Percentiles rank a stretch among this genome's conserved stretches.
Conservation (phyloP, 2,329 filamentous ascomycete species). For the Pseudonectria buxi region DNA sequence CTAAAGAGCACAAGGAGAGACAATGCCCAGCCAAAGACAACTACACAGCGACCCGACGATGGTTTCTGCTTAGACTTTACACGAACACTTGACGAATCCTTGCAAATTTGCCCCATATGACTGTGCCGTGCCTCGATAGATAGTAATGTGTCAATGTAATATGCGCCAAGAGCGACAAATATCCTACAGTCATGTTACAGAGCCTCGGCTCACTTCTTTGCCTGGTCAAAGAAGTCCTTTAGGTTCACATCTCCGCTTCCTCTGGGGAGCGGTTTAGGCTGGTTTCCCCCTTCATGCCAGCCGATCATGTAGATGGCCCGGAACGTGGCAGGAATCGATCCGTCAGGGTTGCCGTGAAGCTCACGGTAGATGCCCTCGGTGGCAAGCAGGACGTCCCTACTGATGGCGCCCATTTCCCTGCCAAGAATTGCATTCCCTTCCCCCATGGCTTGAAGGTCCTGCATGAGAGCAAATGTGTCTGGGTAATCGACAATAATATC, state of each 20-base stretch:
- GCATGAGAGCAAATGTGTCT: slow-evolving; percentile 82
- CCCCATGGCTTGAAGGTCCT: slow-evolving; percentile 92
- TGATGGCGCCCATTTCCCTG: slow-evolving; percentile 72
- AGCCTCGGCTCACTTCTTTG: slow-evolving; percentile 1
- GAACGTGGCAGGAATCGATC: slow-evolving; percentile 80
- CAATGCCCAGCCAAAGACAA: slow-evolving; percentile 7
- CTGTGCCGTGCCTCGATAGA: slow-evolving; percentile 1
- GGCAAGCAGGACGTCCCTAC: slow-evolving; percentile 77
- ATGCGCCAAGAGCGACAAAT: slow-evolving; percentile 1
- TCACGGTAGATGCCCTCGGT: slow-evolving; percentile 82
- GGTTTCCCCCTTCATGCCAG: slow-evolving; percentile 79
- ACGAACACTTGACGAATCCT: slow-evolving; percentile 8
- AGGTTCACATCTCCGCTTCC: slow-evolving; percentile 84
- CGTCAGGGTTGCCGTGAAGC: slow-evolving; percentile 77
- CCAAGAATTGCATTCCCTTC: slow-evolving; percentile 84
- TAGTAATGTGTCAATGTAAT: slow-evolving; percentile 8
- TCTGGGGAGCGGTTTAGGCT: slow-evolving; percentile 71
- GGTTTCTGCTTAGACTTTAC: too few species aligned
- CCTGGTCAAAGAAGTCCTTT: slow-evolving; percentile 63
- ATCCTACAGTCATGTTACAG: slow-evolving; percentile 1
- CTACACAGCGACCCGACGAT: slow-evolving; percentile 7
- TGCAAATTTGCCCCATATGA: slow-evolving; percentile 3
- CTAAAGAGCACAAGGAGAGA: slow-evolving; percentile 12
- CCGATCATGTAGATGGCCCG: slow-evolving; percentile 98
- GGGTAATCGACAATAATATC: slow-evolving; percentile 96